Percentiles rank a stretch among this genome's conserved stretches.
phyloP scores from a whole-genome alignment of 139 green algal genomes.

The Dunaliella sp. region DNA sequence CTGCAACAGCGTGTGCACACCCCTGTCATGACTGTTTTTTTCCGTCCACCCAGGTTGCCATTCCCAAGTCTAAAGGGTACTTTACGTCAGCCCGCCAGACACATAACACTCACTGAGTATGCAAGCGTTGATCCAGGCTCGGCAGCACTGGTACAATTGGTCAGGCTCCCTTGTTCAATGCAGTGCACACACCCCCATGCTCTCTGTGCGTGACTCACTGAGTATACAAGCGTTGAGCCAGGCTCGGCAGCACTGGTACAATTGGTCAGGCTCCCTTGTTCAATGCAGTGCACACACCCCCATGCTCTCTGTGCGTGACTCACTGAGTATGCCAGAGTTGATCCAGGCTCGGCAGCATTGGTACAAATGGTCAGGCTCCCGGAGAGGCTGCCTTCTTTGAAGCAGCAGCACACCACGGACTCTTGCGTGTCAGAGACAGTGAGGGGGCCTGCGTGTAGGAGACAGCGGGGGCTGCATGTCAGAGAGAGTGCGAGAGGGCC shows the following conservation, averaged over 20 bases:
- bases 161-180: not conserved
- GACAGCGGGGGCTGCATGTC: no score
- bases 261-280: no score
- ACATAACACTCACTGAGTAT: no score
- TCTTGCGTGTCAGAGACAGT: not conserved
- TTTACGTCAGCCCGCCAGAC: no score
- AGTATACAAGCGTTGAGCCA: no score
- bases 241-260: not conserved
- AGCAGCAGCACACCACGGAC: not conserved
- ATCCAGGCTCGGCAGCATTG: not conserved
- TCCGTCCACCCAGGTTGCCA: no score
- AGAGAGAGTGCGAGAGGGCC: no score
- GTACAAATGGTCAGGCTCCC: not conserved
- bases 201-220: not conserved
- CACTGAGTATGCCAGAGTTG: not conserved
- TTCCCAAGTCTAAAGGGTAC: no score
- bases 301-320: not conserved
- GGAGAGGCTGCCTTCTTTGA: not conserved
- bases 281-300: not conserved
- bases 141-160: no score
- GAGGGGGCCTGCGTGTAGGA: not conserved
- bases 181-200: not conserved
- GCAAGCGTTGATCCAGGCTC: not conserved
- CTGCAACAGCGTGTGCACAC: no score
- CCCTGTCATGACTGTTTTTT: no score